phyloP scores from a whole-genome alignment of 2,329 filamentous ascomycete species.

The Sarocladium oryzae region DNA sequence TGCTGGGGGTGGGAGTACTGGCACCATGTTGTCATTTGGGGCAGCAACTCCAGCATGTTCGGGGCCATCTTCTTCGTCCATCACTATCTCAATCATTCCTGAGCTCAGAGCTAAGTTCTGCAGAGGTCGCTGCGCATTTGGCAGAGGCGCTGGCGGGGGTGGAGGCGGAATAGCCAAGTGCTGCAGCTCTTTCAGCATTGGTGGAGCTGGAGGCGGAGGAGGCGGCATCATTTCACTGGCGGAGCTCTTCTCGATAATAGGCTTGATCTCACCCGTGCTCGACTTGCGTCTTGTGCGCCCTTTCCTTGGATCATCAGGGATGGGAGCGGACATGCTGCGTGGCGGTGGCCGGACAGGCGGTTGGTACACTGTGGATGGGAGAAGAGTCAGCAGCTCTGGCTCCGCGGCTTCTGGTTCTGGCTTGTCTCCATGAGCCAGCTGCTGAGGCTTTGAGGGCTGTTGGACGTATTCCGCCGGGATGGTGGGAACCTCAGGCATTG shows the following conservation, averaged over 20 bases:
- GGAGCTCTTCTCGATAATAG: slow-evolving; percentile 35
- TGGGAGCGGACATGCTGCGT: slow-evolving; percentile 56
- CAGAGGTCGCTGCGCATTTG: slow-evolving; percentile 32
- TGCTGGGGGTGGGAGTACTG: slow-evolving; percentile 38
- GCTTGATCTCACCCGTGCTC: slow-evolving; percentile 31
- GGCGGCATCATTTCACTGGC: slow-evolving; percentile 23
- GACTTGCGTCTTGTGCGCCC: slow-evolving; percentile 28
- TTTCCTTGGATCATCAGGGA: slow-evolving; percentile 31
- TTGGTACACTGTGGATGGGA: slow-evolving; percentile 56
- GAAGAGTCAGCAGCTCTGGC: slow-evolving; percentile 35
- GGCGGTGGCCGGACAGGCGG: slow-evolving; percentile 46
- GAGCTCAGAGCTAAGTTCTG: slow-evolving; percentile 42
- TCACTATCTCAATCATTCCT: slow-evolving; percentile 59
- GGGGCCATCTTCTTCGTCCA: slow-evolving; percentile 45
- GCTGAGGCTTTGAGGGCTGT: slow-evolving; percentile 28
- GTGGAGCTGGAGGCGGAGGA: slow-evolving; percentile 40
- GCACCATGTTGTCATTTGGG: slow-evolving; percentile 36
- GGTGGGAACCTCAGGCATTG: slow-evolving; percentile 49
- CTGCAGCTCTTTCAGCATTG: slow-evolving; percentile 55
- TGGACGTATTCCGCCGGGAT: slow-evolving; percentile 43
- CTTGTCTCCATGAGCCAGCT: slow-evolving; percentile 16
- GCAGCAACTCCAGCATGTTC: slow-evolving; percentile 18
- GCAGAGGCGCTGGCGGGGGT: slow-evolving; percentile 54
- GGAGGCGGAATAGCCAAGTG: slow-evolving; percentile 56
- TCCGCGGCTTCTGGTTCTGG: slow-evolving; percentile 18